phyloP scores from a whole-genome alignment of 345 rosid species.

The Brassica juncea region DNA sequence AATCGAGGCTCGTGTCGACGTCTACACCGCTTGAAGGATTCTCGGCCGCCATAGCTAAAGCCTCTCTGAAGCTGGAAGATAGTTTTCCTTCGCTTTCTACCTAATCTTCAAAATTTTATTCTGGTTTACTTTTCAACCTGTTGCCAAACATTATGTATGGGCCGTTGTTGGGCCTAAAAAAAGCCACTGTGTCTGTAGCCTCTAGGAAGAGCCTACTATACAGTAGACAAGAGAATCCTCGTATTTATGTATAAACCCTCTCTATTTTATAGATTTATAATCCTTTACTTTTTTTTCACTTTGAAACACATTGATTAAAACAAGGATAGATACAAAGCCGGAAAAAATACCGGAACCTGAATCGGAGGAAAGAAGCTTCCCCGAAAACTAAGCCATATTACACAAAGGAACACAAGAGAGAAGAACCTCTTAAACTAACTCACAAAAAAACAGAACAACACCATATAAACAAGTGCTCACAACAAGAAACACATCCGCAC shows the following conservation, averaged over 20 bases:
- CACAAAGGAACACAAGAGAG: no score
- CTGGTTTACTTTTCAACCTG: background rate
- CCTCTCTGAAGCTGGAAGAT: background rate
- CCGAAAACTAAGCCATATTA: no score
- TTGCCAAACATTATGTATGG: conserved; percentile 21
- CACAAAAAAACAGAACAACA: no score
- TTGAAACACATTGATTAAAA: no score
- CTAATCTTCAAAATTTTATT: conserved; percentile 21
- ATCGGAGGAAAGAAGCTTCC: no score
- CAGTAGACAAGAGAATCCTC: background rate
- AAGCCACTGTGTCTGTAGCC: background rate
- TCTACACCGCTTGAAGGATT: conserved; percentile 43
- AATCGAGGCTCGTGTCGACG: conserved; percentile 30
- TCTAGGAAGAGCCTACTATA: background rate
- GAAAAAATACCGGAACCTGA: no score
- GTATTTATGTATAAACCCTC: background rate
- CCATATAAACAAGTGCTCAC: no score
- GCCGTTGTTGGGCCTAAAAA: background rate
- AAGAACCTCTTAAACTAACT: no score
- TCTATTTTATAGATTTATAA: no score
- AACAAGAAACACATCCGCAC: no score
- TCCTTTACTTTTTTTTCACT: no score
- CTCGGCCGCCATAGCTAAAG: conserved; percentile 41
- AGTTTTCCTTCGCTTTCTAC: conserved; percentile 11
- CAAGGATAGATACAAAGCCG: no score